Percentiles rank a stretch among this genome's conserved stretches.
Evolutionary conservation across 1,284 basidiomycete species (phyloP).

Genomic region (Heliocybe sulcata): DNA sequence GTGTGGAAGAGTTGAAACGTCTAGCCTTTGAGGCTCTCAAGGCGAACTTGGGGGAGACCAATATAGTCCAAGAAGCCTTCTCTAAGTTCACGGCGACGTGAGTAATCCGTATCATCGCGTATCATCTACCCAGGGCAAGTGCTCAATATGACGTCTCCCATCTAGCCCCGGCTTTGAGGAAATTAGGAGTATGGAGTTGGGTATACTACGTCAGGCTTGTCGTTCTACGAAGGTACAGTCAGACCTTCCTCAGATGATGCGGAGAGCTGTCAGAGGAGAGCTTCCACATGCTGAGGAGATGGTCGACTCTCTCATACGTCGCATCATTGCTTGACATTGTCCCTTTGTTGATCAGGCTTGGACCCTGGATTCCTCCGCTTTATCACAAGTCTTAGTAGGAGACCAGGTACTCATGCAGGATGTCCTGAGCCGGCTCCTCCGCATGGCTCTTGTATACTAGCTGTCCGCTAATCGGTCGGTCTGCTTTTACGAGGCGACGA

Average conservation of each 20-base stretch:
- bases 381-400: too few species aligned
- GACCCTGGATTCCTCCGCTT: too few species aligned
- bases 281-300: background rate
- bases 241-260: background rate
- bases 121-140: background rate
- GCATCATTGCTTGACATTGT: too few species aligned
- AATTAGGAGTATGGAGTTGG: background rate
- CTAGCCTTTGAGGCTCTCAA: background rate
- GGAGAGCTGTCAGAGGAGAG: background rate
- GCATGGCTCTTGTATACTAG: too few species aligned
- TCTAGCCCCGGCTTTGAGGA: background rate
- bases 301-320: background rate
- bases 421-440: too few species aligned
- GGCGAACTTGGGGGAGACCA: background rate
- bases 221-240: background rate
- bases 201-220: background rate
- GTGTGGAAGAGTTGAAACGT: background rate
- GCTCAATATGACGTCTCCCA: background rate
- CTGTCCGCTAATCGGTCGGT: too few species aligned
- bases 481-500: too few species aligned
- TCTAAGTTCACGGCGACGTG: slow-evolving; percentile 2
- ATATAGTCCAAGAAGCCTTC: slow-evolving; percentile 1
- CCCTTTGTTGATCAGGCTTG: too few species aligned
- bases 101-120: background rate
- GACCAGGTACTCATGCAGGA: too few species aligned